Conservation (phyloP, 352 stramenopile species). For the Phytophthora fragariae region DNA sequence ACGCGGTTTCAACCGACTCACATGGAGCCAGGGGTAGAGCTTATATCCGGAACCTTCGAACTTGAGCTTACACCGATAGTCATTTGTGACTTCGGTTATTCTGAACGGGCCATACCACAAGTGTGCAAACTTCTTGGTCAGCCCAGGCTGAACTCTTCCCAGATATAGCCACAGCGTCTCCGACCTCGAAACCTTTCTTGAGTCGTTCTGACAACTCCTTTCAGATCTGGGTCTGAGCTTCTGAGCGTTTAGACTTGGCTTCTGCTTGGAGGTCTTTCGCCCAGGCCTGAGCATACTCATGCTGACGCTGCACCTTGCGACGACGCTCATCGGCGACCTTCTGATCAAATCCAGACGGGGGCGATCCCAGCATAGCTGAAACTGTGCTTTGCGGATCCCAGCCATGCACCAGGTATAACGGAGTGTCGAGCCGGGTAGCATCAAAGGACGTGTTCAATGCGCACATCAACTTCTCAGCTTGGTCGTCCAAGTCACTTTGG, state of each 20-base stretch:
- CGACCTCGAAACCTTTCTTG: neutral
- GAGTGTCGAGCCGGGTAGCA: conserved; percentile 12
- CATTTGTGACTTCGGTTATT: neutral
- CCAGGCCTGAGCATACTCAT: conserved; percentile 12
- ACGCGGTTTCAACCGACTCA: neutral
- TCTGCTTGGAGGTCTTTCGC: conserved; percentile 6
- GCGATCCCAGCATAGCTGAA: neutral
- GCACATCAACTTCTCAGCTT: conserved; percentile 35
- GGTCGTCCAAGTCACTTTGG: conserved; percentile 43
- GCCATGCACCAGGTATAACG: conserved; percentile 27
- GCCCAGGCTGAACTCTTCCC: neutral
- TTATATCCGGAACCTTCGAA: neutral
- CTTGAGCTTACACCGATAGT: neutral
- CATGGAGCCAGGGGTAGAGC: neutral
- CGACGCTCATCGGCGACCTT: conserved; percentile 7
- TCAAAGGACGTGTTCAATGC: conserved; percentile 30
- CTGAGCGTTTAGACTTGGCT: neutral
- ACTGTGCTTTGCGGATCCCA: conserved; percentile 29
- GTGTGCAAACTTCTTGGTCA: conserved; percentile 16
- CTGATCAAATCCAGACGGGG: neutral
- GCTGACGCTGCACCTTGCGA: conserved; percentile 6
- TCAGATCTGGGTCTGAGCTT: neutral
- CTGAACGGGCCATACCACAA: conserved; percentile 15
- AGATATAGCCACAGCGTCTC: conserved; percentile 13
- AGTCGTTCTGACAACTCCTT: neutral